Percentiles rank a stretch among this genome's conserved stretches.
These are phyloP conservation scores for Hypoxylon rickii DNA, from an alignment of 495 filamentous ascomycete genomes.

Conservation along the genomic window DNA sequence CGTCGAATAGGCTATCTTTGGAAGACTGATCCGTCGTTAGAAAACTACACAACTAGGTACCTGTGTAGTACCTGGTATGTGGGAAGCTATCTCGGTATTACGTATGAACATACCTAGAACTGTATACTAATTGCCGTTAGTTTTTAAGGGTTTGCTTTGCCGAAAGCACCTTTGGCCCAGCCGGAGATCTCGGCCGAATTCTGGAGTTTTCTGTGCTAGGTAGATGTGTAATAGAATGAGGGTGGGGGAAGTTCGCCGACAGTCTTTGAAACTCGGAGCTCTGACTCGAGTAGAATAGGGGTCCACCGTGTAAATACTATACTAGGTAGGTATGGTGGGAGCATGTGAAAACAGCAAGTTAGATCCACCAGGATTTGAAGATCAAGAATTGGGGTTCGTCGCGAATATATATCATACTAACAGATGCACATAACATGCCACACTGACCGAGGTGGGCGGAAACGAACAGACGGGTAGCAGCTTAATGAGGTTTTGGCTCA, in stretches of 20 bases:
- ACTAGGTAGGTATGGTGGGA: neutral
- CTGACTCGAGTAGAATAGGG: no score
- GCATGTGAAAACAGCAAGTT: conserved; percentile 11
- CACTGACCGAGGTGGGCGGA: neutral
- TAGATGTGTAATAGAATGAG: conserved; percentile 21
- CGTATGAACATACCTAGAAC: conserved; percentile 16
- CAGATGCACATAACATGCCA: no score
- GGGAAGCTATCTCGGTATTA: conserved; percentile 8
- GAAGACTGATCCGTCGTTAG: no score
- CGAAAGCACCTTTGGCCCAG: conserved; percentile 7
- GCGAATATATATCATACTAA: no score
- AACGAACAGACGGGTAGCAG: conserved; percentile 1
- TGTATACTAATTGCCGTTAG: no score
- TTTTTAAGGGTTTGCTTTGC: conserved; percentile 23
- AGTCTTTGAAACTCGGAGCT: conserved; percentile 18
- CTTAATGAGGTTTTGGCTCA: conserved; percentile 5
- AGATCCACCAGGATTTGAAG: no score
- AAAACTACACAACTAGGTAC: neutral
- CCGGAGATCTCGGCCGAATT: conserved; percentile 34
- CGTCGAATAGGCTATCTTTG: no score
- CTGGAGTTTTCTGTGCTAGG: conserved; percentile 17
- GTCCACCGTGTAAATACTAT: no score
- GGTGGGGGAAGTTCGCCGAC: conserved; percentile 17
- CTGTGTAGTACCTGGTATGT: no score
- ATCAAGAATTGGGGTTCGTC: no score